These are phyloP conservation scores for Yamadazyma taylorii DNA, from an alignment of 1,139 yeast species.

Conservation along the genomic window DNA sequence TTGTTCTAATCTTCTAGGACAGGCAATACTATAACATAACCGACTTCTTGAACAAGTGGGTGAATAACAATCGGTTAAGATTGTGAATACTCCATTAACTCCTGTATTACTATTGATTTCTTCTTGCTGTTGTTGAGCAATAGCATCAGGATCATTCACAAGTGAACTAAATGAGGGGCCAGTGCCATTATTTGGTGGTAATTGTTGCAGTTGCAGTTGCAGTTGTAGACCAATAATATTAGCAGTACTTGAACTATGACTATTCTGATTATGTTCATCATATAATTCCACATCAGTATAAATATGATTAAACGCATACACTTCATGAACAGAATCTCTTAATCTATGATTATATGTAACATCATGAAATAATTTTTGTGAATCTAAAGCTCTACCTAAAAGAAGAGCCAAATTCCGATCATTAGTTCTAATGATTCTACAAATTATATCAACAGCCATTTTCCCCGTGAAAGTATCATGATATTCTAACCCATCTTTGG, in stretches of 20 bases:
- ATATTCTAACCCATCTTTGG: conserved; percentile 92
- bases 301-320: conserved; percentile 78
- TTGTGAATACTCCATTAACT: conserved; percentile 90
- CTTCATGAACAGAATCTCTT: conserved; percentile 84
- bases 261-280: conserved; percentile 18
- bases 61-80: conserved; percentile 91
- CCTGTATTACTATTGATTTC: conserved; percentile 22
- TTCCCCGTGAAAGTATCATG: conserved; percentile 94
- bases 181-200: conserved; percentile 12
- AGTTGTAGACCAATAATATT: conserved; percentile 9
- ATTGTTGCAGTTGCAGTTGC: conserved; percentile 23
- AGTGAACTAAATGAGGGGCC: conserved; percentile 18
- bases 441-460: conserved; percentile 88
- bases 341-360: conserved; percentile 92
- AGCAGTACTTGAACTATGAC: conserved; percentile 10
- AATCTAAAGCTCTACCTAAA: conserved; percentile 89
- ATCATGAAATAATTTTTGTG: conserved; percentile 92
- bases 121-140: conserved; percentile 2
- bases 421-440: conserved; percentile 81
- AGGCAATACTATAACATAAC: conserved; percentile 93
- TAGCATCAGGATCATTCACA: conserved; percentile 4
- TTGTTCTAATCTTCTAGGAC: conserved; percentile 94
- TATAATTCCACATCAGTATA: conserved; percentile 43
- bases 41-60: conserved; percentile 92
- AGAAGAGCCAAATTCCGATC: conserved; percentile 88